phyloP scores from a whole-genome alignment of 208 protist genomes.

The Trypanosoma theileri region DNA sequence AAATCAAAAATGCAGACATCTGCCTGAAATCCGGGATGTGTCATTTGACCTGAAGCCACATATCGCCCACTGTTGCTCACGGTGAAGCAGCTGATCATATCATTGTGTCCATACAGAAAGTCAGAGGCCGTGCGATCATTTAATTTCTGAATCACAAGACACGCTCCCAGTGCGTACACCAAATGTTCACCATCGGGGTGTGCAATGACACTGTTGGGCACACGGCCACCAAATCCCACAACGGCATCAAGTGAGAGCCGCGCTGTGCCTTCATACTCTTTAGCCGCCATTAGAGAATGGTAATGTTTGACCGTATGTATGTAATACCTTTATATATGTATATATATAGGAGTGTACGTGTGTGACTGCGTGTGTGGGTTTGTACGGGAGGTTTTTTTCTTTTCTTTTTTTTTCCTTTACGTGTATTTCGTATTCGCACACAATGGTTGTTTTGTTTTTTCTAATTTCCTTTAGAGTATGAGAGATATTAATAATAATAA shows the following conservation, averaged over 20 bases:
- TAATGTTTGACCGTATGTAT: background rate
- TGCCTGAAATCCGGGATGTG: conserved; percentile 94
- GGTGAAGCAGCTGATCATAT: conserved; percentile 93
- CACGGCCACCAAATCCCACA: conserved; percentile 83
- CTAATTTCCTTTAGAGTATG: too few species aligned
- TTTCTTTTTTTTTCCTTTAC: background rate
- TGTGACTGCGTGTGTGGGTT: background rate
- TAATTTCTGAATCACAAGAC: conserved; percentile 90
- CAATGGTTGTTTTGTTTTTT: too few species aligned
- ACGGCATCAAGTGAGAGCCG: conserved; percentile 79
- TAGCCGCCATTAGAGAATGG: conserved; percentile 30
- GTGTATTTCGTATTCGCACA: background rate
- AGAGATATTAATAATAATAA: too few species aligned
- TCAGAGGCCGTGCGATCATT: conserved; percentile 72
- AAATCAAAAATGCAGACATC: conserved; percentile 94
- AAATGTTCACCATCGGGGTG: conserved; percentile 91
- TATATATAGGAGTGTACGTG: background rate
- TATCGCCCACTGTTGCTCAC: conserved; percentile 90
- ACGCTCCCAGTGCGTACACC: conserved; percentile 92
- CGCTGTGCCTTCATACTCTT: conserved; percentile 62
- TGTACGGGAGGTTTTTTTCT: too few species aligned
- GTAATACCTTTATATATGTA: too few species aligned
- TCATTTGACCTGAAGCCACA: conserved; percentile 93
- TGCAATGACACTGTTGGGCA: conserved; percentile 80
- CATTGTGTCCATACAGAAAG: conserved; percentile 94